These are phyloP conservation scores for Curvularia hawaiiensis DNA, from an alignment of 2,329 filamentous ascomycete genomes.

Conservation along the genomic window DNA sequence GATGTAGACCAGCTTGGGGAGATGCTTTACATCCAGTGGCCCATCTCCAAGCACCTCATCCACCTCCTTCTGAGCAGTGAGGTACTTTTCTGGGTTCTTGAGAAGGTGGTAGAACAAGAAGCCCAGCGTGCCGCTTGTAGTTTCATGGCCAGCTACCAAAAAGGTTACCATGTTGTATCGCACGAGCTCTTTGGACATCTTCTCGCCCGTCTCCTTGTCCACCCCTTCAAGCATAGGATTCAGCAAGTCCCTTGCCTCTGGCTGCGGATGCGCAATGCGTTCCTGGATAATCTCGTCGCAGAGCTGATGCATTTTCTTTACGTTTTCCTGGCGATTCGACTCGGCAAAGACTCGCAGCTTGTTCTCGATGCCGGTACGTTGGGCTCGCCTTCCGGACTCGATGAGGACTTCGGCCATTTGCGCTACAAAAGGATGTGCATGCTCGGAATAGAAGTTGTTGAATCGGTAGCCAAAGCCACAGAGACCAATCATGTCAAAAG, in stretches of 20 bases:
- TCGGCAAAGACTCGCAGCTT: slow-evolving; percentile 14
- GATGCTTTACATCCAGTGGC: slow-evolving; percentile 2
- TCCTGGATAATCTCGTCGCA: slow-evolving; percentile 13
- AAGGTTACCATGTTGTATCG: slow-evolving; percentile 16
- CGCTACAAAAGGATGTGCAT: slow-evolving; percentile 10
- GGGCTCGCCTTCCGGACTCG: slow-evolving; percentile 9
- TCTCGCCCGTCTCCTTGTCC: slow-evolving; percentile 13
- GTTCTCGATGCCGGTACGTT: slow-evolving; percentile 8
- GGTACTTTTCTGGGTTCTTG: slow-evolving; percentile 10
- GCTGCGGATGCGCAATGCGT: slow-evolving; percentile 10
- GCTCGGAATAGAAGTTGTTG: slow-evolving; percentile 14
- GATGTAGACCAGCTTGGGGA: slow-evolving; percentile 6
- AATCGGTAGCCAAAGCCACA: slow-evolving; percentile 16
- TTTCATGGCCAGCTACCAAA: slow-evolving; percentile 13
- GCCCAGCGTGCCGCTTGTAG: slow-evolving; percentile 11
- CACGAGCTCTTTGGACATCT: slow-evolving; percentile 12
- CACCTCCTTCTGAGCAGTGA: slow-evolving; percentile 12
- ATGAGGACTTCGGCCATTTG: slow-evolving; percentile 14
- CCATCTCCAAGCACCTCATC: slow-evolving; percentile 12
- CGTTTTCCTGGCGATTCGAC: slow-evolving; percentile 11
- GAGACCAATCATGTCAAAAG: slow-evolving; percentile 13
- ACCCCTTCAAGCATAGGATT: slow-evolving; percentile 14
- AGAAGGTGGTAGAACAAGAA: slow-evolving; percentile 14
- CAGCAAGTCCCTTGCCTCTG: slow-evolving; percentile 9
- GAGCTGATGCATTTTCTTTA: slow-evolving; percentile 14